Conservation (phyloP, 1,284 basidiomycete species). For the Cryptococcus floricola region DNA sequence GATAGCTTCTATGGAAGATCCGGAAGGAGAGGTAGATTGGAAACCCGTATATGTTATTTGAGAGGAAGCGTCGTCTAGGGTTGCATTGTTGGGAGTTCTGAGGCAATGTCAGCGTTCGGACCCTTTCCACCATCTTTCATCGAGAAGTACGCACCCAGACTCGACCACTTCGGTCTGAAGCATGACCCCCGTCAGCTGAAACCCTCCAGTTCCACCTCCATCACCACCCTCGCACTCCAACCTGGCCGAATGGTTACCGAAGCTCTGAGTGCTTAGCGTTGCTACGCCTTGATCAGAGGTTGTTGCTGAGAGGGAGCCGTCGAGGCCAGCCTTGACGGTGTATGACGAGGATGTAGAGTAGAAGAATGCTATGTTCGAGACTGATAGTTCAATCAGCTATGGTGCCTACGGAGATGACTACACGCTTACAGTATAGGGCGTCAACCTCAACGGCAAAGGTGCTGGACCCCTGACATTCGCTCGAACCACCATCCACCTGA, state of each 20-base stretch:
- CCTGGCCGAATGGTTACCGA: conserved; percentile 18
- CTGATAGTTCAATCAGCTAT: conserved; percentile 5
- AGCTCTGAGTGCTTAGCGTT: conserved; percentile 4
- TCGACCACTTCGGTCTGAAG: conserved; percentile 12
- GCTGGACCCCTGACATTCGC: conserved; percentile 10
- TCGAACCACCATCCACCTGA: conserved; percentile 7
- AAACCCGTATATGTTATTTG: conserved; percentile 29
- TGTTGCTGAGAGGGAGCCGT: conserved; percentile 16
- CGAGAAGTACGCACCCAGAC: conserved; percentile 17
- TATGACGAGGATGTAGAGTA: conserved; percentile 5
- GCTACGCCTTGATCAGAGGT: conserved; percentile 6
- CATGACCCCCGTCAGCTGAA: conserved; percentile 19
- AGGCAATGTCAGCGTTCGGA: not conserved
- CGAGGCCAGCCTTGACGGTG: conserved; percentile 15
- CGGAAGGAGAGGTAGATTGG: conserved; percentile 13
- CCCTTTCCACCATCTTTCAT: not conserved
- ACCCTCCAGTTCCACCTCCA: not conserved
- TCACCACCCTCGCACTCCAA: conserved; percentile 19
- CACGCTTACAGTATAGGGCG: conserved; percentile 17
- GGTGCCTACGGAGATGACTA: not conserved
- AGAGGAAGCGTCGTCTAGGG: conserved; percentile 28
- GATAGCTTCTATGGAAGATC: conserved; percentile 18
- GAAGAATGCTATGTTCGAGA: conserved; percentile 13
- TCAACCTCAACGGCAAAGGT: conserved; percentile 18
- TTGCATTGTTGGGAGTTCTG: conserved; percentile 19